These are phyloP conservation scores for Mycena latifolia DNA, from an alignment of 768 basidiomycete species.

Conservation along the genomic window DNA sequence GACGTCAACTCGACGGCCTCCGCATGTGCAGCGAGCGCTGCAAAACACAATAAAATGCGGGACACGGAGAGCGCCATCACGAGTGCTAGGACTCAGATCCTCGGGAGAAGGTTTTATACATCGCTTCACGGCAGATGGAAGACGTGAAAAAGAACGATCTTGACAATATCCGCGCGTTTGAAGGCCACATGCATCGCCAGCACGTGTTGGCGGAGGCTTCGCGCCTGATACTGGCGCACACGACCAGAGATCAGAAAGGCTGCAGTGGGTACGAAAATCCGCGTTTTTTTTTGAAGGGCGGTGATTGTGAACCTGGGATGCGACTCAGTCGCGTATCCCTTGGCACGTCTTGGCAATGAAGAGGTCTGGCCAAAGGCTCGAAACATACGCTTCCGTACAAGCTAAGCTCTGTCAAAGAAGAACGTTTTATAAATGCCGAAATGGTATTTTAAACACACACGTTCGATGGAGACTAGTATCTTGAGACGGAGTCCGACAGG, in stretches of 20 bases:
- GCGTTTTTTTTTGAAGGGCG: not conserved
- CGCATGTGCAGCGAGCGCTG: conserved; percentile 6
- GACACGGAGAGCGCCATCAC: conserved; percentile 17
- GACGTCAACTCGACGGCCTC: conserved; percentile 51
- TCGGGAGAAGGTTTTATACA: conserved; percentile 12
- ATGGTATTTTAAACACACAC: not conserved
- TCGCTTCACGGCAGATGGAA: not conserved
- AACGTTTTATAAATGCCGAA: not conserved
- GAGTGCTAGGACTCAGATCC: not conserved
- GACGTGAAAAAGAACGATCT: conserved; percentile 4
- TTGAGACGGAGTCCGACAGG: too few relatives aligned
- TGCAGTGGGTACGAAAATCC: not conserved
- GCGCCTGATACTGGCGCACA: not conserved
- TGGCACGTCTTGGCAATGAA: conserved; percentile 6
- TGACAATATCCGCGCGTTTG: not conserved
- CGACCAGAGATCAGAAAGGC: not conserved
- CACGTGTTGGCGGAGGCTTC: conserved; percentile 18
- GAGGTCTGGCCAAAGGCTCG: not conserved
- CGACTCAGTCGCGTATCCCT: not conserved
- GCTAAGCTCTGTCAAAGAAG: not conserved
- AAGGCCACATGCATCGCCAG: conserved; percentile 10
- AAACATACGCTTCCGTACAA: not conserved
- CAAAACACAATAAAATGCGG: conserved; percentile 11
- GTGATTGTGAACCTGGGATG: not conserved
- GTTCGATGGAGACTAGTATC: not conserved